Evolutionary conservation across 1,284 basidiomycete species (phyloP).

Genomic region (Austropuccinia psidii): DNA sequence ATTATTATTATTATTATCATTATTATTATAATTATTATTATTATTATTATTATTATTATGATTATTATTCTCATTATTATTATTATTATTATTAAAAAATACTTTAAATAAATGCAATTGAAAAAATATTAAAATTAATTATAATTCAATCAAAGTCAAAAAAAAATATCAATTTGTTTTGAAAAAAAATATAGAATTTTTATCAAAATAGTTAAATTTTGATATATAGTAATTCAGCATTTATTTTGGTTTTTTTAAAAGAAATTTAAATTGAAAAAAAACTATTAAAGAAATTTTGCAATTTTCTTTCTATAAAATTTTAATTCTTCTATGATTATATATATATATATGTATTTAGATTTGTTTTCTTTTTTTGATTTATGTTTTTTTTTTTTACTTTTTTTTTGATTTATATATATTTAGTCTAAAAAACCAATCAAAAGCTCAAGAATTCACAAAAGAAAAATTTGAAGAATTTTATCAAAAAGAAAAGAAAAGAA

Average conservation of each 20-base stretch:
- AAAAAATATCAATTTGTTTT: background rate
- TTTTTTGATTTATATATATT: no score
- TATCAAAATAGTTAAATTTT: background rate
- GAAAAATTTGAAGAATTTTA: no score
- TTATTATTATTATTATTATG: background rate
- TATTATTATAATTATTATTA: background rate
- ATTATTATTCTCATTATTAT: background rate
- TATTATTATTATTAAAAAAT: background rate
- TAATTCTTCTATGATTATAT: no score
- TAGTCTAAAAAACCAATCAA: no score
- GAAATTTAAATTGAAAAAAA: background rate
- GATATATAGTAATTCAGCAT: background rate
- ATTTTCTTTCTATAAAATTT: no score
- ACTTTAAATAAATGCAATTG: background rate
- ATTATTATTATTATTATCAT: background rate
- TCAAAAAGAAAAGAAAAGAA: no score
- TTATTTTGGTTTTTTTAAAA: background rate
- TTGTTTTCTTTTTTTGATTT: no score
- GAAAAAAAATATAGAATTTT: background rate
- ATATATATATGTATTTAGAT: no score
- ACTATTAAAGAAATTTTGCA: no score
- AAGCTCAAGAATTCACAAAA: no score
- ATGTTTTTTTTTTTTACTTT: no score
- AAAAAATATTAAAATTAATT: background rate
- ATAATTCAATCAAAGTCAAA: background rate